A percentile compares a stretch with the other conserved stretches of the same genome.
Evolutionary conservation across 1,284 basidiomycete species (phyloP).

Genomic region (Sporisorium sorghi): DNA sequence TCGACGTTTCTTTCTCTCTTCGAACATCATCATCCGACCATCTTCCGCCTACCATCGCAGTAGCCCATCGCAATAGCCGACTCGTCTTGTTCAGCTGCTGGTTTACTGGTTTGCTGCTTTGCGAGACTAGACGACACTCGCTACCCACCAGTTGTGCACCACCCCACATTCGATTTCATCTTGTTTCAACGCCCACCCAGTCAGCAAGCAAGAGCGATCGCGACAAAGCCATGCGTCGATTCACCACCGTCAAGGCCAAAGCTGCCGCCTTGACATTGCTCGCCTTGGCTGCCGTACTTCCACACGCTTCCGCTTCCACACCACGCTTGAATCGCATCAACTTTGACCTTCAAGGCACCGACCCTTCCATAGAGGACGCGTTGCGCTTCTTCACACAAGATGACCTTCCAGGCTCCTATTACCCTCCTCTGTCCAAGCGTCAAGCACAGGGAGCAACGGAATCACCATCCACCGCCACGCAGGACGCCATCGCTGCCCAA

Average conservation of each 20-base stretch:
- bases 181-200: neutral
- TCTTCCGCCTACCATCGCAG: too few species aligned
- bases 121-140: too few species aligned
- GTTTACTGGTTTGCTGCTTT: too few species aligned
- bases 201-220: too few species aligned
- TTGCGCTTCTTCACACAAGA: constrained; percentile 20
- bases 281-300: constrained; percentile 13
- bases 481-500: constrained; percentile 22
- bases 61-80: too few species aligned
- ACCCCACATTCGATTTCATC: too few species aligned
- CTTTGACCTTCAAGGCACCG: constrained; percentile 11
- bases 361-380: constrained; percentile 15
- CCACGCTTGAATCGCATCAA: constrained; percentile 46
- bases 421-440: constrained; percentile 12
- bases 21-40: too few species aligned
- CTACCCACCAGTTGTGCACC: too few species aligned
- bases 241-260: constrained; percentile 12
- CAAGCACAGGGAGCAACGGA: constrained; percentile 11
- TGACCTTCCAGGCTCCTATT: neutral
- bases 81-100: too few species aligned
- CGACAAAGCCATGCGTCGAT: constrained; percentile 16
- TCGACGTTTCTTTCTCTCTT: too few species aligned
- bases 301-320: constrained; percentile 25
- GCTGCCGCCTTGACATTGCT: constrained; percentile 24
- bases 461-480: constrained; percentile 1